Evolutionary conservation across 805 yeast species (phyloP).

Genomic region (Komagataella phaffii): DNA sequence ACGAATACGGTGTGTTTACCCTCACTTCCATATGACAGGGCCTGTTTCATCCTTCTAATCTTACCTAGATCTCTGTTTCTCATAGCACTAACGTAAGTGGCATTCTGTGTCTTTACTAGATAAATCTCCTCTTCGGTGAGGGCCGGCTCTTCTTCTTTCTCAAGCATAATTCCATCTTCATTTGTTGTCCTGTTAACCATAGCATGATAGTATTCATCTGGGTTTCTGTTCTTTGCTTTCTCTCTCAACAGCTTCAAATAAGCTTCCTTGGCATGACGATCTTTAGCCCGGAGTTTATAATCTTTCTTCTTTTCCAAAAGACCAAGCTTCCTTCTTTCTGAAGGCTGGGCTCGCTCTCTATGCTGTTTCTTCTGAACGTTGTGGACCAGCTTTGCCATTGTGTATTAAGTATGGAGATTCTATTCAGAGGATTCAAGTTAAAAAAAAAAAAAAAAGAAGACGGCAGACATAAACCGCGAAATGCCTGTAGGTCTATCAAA

Average conservation of each 20-base stretch:
- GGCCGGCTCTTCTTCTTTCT: slow-evolving; percentile 51
- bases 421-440: background rate
- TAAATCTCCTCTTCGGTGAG: slow-evolving; percentile 65
- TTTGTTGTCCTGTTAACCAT: slow-evolving; percentile 69
- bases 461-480: background rate
- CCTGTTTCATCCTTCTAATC: slow-evolving; percentile 41
- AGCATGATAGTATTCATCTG: slow-evolving; percentile 93
- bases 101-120: slow-evolving; percentile 81
- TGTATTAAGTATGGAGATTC: background rate
- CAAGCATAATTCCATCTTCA: slow-evolving; percentile 48
- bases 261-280: slow-evolving; percentile 44
- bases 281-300: slow-evolving; percentile 44
- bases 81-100: slow-evolving; percentile 70
- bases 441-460: background rate
- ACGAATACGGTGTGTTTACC: slow-evolving; percentile 85
- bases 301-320: slow-evolving; percentile 89
- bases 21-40: slow-evolving; percentile 34
- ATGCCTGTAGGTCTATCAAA: no score
- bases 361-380: slow-evolving; percentile 95
- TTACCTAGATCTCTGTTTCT: slow-evolving; percentile 55
- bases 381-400: slow-evolving; percentile 76
- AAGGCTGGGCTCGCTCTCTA: slow-evolving; percentile 82
- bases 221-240: slow-evolving; percentile 67
- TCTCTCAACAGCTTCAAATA: slow-evolving; percentile 57
- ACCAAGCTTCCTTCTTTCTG: slow-evolving; percentile 62